Conservation (phyloP, 164 flowering plant genomes). For the Nymphaea thermarum region DNA sequence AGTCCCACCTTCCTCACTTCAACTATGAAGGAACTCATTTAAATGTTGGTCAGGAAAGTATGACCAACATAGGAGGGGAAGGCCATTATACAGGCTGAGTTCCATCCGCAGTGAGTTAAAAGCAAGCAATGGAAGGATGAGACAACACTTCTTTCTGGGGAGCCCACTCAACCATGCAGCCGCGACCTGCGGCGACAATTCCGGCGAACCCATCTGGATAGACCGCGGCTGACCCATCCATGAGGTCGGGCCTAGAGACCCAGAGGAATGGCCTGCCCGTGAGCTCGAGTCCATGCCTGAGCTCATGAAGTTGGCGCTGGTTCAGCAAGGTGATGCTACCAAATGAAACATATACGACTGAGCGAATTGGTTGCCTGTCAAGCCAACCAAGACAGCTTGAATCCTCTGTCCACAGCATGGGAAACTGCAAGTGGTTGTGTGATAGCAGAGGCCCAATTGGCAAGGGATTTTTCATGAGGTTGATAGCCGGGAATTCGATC, state of each 20-base stretch:
- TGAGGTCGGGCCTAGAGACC: constrained; percentile 21
- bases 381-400: constrained; percentile 24
- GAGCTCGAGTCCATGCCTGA: constrained; percentile 21
- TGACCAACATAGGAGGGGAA: constrained; percentile 20
- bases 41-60: constrained; percentile 14
- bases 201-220: constrained; percentile 16
- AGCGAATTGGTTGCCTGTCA: constrained; percentile 13
- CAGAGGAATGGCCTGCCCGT: constrained; percentile 22
- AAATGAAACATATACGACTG: constrained; percentile 25
- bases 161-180: constrained; percentile 13
- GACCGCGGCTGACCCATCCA: neutral
- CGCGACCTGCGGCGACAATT: neutral
- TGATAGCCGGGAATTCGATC: constrained; percentile 10
- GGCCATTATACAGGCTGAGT: constrained; percentile 13
- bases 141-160: constrained; percentile 19
- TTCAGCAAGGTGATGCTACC: constrained; percentile 21
- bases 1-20: constrained; percentile 18
- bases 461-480: constrained; percentile 5
- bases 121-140: constrained; percentile 18
- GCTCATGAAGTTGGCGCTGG: constrained; percentile 19
- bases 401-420: constrained; percentile 16
- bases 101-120: constrained; percentile 22
- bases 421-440: neutral
- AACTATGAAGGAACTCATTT: constrained; percentile 10
- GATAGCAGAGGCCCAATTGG: constrained; percentile 22